phyloP scores from a whole-genome alignment of 192 early-diverging fungal genomes.

The Kickxella alabastrina region DNA sequence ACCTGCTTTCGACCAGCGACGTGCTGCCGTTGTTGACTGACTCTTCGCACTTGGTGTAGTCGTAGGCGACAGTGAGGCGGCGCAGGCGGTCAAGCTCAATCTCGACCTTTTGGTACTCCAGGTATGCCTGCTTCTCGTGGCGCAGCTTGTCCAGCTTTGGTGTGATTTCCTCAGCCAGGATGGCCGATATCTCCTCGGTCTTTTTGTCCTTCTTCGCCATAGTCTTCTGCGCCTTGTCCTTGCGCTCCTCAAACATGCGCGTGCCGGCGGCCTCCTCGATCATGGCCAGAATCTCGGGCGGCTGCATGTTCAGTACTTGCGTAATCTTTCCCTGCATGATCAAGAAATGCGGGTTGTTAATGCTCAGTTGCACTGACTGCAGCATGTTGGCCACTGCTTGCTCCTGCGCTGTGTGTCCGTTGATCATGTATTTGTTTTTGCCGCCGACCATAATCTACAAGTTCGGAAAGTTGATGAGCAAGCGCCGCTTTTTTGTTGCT shows the following conservation, averaged over 20 bases:
- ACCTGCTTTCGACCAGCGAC: slow-evolving; percentile 24
- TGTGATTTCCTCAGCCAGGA: slow-evolving; percentile 83
- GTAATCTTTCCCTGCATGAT: slow-evolving; percentile 99
- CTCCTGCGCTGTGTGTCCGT: slow-evolving; percentile 86
- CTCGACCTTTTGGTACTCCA: slow-evolving; percentile 92
- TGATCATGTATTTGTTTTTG: slow-evolving; percentile 95
- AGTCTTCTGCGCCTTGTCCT: slow-evolving; percentile 88
- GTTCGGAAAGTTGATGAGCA: too few species aligned
- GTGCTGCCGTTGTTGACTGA: slow-evolving; percentile 34
- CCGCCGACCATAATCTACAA: slow-evolving; percentile 71
- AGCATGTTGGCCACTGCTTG: slow-evolving; percentile 88
- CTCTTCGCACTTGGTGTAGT: slow-evolving; percentile 75
- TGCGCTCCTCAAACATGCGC: slow-evolving; percentile 97
- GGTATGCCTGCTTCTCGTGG: slow-evolving; percentile 76
- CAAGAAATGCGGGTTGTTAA: slow-evolving; percentile 99
- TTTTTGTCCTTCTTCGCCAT: slow-evolving; percentile 96
- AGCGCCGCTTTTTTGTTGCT: too few species aligned
- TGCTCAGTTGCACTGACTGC: slow-evolving; percentile 96
- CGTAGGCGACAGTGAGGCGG: slow-evolving; percentile 79
- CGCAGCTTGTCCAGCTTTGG: slow-evolving; percentile 91
- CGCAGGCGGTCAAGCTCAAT: slow-evolving; percentile 81
- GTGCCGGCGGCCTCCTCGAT: slow-evolving; percentile 99
- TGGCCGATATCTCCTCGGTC: slow-evolving; percentile 81
- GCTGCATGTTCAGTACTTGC: slow-evolving; percentile 99
- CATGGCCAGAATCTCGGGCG: slow-evolving; percentile 92